Evolutionary conservation across 805 yeast genomes (phyloP), one percentile per base, ranked within the genome.

Genomic region (Kodamaea hsintzibuensis): DNA sequence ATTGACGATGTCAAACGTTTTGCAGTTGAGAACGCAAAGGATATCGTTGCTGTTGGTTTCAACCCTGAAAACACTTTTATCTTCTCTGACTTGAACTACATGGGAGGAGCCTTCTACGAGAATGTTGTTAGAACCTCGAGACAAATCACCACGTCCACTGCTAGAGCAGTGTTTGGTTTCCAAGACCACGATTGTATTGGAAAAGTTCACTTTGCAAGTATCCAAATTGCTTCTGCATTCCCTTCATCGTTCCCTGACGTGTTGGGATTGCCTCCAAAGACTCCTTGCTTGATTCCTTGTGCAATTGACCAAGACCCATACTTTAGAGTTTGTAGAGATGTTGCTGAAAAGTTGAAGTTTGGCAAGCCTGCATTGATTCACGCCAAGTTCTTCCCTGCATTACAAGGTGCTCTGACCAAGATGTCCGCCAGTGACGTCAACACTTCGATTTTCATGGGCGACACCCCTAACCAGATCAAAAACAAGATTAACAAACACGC

Each of bases 271-370:
- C 90, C 96, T 46, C 78, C 85, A 48, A 95, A 92, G 76, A 91
- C 98, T 0, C 98, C 97, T 57, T 91, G 97, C 73, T 79, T 95
- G 71, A 95, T 95, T 71, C 99, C 99, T 40, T 95, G 99, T 80
- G 99, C 99, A 47, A 95, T 95, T 69, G 99, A 95, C 70, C 99
- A 93, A 78, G 99, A 95, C 72, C 98, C 99, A 30, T 95, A 95
- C 73, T 95, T 95, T 79, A 83, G 99, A 73, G 96, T 95, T 18
- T 90, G 97, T 73, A 83, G 99, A 74, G 99, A 95, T 70, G 99
- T 95, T 60, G 98, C 99, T 9, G 91, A 86, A 65, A 95, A 93
- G 72, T 82, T 95, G 69, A 88, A 87, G 71, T 96, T 82, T 69
- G 77, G 91, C 57, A 95, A 95, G 74, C 98, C 98, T 16, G 84